phyloP scores from a whole-genome alignment of 257 asterid species.

The Petunia secreta region DNA sequence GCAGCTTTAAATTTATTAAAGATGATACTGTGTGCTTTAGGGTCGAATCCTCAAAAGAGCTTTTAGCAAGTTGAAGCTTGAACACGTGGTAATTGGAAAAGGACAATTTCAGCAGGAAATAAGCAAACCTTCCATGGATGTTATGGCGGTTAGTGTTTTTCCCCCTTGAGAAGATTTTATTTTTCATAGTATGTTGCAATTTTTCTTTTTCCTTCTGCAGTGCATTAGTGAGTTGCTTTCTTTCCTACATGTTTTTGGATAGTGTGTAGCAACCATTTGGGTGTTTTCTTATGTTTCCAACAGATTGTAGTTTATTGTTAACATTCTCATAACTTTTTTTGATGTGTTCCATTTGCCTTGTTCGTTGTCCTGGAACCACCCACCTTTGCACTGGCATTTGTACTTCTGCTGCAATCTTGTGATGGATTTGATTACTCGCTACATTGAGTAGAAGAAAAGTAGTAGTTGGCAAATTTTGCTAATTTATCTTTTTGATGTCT shows the following conservation, averaged over 20 bases:
- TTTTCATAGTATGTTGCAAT: not conserved
- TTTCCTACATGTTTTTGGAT: not conserved
- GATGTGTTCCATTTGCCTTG: not conserved
- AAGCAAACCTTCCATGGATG: conserved; percentile 40
- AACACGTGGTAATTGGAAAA: conserved; percentile 94
- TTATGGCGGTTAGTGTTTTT: conserved; percentile 20
- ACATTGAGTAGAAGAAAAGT: not conserved
- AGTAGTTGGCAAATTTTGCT: not conserved
- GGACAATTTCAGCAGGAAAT: conserved; percentile 94
- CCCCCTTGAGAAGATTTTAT: not conserved
- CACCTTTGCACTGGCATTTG: not conserved
- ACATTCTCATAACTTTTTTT: not conserved
- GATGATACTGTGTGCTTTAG: conserved; percentile 42
- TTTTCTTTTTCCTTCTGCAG: not conserved
- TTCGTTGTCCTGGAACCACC: not conserved
- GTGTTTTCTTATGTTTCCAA: not conserved
- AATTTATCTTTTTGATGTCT: conserved; percentile 21
- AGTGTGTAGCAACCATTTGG: too few relatives aligned
- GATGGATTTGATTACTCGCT: not conserved
- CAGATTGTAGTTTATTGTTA: not conserved
- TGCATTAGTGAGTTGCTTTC: not conserved
- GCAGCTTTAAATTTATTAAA: conserved; percentile 6
- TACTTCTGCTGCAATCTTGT: not conserved
- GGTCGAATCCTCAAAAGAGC: conserved; percentile 95
- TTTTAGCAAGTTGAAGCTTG: conserved; percentile 92